Percentiles rank a stretch among this genome's conserved stretches.
These are phyloP conservation scores for Blakeslea trispora DNA, from an alignment of 371 early-diverging fungal genomes.

Conservation along the genomic window DNA sequence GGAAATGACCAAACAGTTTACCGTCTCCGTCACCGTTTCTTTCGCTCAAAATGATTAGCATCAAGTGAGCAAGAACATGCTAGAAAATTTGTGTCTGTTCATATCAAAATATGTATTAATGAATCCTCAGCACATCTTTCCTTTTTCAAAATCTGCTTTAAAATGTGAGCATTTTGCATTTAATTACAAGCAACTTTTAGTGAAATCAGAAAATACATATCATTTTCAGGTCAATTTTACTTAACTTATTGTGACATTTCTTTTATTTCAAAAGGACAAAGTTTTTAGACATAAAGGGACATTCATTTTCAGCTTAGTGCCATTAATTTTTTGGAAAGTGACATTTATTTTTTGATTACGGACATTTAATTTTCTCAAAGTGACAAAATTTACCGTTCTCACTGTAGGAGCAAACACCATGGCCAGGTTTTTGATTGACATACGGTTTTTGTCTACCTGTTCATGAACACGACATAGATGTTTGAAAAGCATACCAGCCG, in stretches of 20 bases:
- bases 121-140: too few species aligned
- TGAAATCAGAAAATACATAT: too few species aligned
- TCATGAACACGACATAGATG: slow-evolving; percentile 55
- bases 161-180: too few species aligned
- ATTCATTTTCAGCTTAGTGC: slow-evolving; percentile 1
- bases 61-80: neutral
- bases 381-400: too few species aligned
- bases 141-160: too few species aligned
- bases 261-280: slow-evolving; percentile 2
- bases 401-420: slow-evolving; percentile 91
- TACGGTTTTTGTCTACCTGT: slow-evolving; percentile 66
- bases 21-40: slow-evolving; percentile 3
- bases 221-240: neutral
- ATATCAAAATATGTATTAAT: too few species aligned
- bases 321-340: too few species aligned
- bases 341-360: too few species aligned
- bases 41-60: slow-evolving; percentile 2
- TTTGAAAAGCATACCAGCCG: slow-evolving; percentile 30
- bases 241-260: slow-evolving; percentile 3
- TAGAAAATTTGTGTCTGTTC: neutral
- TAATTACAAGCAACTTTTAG: too few species aligned
- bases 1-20: slow-evolving; percentile 3
- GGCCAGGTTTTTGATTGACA: slow-evolving; percentile 86
- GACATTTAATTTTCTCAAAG: too few species aligned
- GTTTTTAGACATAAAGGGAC: slow-evolving; percentile 2